Base-by-base conservation (phyloP, 179 eudicot genomes). In the Camellia oleifera region DNA sequence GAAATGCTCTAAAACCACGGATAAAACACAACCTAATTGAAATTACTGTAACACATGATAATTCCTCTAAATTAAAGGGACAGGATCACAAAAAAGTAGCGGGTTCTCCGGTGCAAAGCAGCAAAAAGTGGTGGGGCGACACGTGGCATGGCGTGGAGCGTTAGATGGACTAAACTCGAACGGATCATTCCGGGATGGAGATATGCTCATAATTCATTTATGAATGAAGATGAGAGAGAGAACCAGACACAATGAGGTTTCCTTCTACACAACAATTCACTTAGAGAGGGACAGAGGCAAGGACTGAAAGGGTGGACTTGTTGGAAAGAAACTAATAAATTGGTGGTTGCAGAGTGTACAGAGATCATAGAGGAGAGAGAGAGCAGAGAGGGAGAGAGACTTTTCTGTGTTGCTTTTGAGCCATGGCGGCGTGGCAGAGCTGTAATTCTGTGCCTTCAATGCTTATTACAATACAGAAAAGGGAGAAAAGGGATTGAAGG, bases 351-450 rank as follows among this genome's bases (percentile, higher is more conserved):
- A 74, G 74, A 63, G 48, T 23, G 20, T 53, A 26, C 40, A 45
- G 73, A 68, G 42, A 44, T 40, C 18, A 23, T 53, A 63, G 67
- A 79, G 46, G 68, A 65, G 72, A 80, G 79, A 72, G 52, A 48
- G 52, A 48, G 69, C 14, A 4, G 53, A 44, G 72, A 44, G 72
- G 44, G 18, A 42, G 54, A 44, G 50, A 44, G 80, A 77, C 45
- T 54, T 50, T 63, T 26, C 32, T 50, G 61, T 10, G 7, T 54
- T 54, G 12, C 61, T 80, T 77, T 71, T 20, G 63, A 80, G 79
- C 81, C 77, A 89, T 89, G 94, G 94, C 97, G 97, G 97, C 97
- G 91, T 87, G 81, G 93, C 92, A 90, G 95, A 77, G 75, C 89
- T 86, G 82, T 80, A 79, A 77, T 75, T 87, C 84, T 66, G 74